These are phyloP conservation scores for Curvularia lunata DNA, from an alignment of 2,329 filamentous ascomycete genomes.

Conservation along the genomic window DNA sequence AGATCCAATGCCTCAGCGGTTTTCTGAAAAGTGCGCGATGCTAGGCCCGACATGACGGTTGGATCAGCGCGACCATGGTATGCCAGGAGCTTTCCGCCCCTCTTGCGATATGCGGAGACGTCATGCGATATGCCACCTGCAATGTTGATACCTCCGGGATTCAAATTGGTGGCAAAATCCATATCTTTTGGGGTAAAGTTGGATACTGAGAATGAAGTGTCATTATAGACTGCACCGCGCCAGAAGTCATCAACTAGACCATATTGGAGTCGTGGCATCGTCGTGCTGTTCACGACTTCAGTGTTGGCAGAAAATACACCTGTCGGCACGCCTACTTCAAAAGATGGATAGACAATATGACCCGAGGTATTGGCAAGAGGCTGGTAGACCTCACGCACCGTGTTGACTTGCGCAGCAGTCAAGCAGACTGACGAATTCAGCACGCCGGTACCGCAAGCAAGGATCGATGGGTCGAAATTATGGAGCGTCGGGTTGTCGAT, in stretches of 20 bases:
- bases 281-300: conserved; percentile 51
- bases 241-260: conserved; percentile 47
- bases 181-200: conserved; percentile 22
- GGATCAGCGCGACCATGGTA: conserved; percentile 26
- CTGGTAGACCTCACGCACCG: conserved; percentile 51
- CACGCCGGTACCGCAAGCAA: conserved; percentile 26
- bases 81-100: conserved; percentile 23
- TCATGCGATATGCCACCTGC: conserved; percentile 53
- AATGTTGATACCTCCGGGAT: conserved; percentile 42
- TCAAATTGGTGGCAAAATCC: conserved; percentile 39
- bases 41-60: conserved; percentile 50
- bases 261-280: conserved; percentile 43
- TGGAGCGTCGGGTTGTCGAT: conserved; percentile 26
- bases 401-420: conserved; percentile 26
- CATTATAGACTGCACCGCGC: conserved; percentile 49
- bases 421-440: conserved; percentile 16
- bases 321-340: conserved; percentile 55
- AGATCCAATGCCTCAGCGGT: conserved; percentile 35
- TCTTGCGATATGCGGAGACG: conserved; percentile 18
- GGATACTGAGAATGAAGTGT: conserved; percentile 48
- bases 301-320: conserved; percentile 37
- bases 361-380: conserved; percentile 51
- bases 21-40: conserved; percentile 58
- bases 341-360: conserved; percentile 53
- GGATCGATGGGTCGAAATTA: conserved; percentile 23